Conservation (phyloP, 2,329 filamentous ascomycete species). For the Neofusicoccum ribis region DNA sequence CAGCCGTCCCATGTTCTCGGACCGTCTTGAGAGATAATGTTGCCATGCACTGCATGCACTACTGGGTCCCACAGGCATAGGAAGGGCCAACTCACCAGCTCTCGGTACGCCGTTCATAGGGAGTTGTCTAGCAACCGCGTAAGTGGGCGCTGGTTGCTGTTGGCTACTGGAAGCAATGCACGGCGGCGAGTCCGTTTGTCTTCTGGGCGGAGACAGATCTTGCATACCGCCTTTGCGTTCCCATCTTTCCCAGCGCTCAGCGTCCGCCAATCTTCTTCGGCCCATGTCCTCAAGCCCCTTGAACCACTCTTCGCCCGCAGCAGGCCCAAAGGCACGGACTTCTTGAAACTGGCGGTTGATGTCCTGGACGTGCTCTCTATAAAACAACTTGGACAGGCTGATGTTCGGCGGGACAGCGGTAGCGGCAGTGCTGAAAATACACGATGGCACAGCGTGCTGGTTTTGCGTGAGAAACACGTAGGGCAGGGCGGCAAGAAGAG, state of each 20-base stretch:
- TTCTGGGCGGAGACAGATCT: background rate
- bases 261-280: constrained; percentile 60
- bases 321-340: constrained; percentile 65
- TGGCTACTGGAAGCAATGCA: background rate
- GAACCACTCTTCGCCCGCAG: constrained; percentile 73
- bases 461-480: constrained; percentile 66
- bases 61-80: background rate
- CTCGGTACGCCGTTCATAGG: constrained; percentile 20
- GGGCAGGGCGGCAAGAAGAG: constrained; percentile 67
- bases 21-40: background rate
- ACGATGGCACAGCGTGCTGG: constrained; percentile 60
- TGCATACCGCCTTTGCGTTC: constrained; percentile 45
- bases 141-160: background rate
- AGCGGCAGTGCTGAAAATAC: constrained; percentile 50
- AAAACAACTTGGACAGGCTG: constrained; percentile 66
- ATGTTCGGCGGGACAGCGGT: constrained; percentile 47
- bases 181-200: background rate
- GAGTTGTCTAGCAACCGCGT: background rate
- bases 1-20: background rate
- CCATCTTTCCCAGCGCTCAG: constrained; percentile 75
- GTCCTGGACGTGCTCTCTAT: constrained; percentile 60
- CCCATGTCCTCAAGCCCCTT: constrained; percentile 70
- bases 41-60: background rate
- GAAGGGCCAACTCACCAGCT: constrained; percentile 5
- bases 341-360: constrained; percentile 64